These are phyloP conservation scores for Fusarium sp. DNA, from an alignment of 2,329 filamentous ascomycete species.

Conservation along the genomic window DNA sequence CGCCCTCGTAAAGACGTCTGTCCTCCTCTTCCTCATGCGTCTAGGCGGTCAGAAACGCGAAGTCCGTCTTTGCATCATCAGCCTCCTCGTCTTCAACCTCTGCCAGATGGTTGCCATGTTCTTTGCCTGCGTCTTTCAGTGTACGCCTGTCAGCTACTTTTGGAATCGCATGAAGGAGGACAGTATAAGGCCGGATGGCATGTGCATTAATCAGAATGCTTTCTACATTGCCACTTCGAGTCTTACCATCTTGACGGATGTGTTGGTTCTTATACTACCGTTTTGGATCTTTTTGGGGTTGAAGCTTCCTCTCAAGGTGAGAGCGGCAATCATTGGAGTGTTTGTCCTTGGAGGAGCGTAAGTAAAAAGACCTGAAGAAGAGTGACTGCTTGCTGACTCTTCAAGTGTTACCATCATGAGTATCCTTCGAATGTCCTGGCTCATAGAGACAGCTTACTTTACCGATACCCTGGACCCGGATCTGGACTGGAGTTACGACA, in stretches of 20 bases:
- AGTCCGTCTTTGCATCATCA: slow-evolving; percentile 46
- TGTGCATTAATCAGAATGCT: slow-evolving; percentile 49
- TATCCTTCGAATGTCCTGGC: slow-evolving; percentile 48
- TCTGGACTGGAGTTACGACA: slow-evolving; percentile 45
- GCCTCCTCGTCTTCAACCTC: slow-evolving; percentile 50
- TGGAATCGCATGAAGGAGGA: slow-evolving; percentile 7
- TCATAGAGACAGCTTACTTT: slow-evolving; percentile 40
- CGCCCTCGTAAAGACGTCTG: slow-evolving; percentile 58
- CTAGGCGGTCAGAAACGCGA: slow-evolving; percentile 52
- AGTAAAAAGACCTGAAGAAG: slow-evolving; percentile 30
- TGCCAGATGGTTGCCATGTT: slow-evolving; percentile 52
- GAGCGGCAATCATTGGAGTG: slow-evolving; percentile 54
- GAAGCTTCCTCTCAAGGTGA: slow-evolving; percentile 52
- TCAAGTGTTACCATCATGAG: slow-evolving; percentile 50
- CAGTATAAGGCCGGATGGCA: slow-evolving; percentile 13
- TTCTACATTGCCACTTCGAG: slow-evolving; percentile 51
- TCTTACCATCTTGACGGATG: slow-evolving; percentile 56
- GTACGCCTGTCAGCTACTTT: slow-evolving; percentile 45
- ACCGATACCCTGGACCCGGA: slow-evolving; percentile 3
- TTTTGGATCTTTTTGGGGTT: slow-evolving; percentile 56
- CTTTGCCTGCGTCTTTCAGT: slow-evolving; percentile 55
- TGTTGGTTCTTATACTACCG: slow-evolving; percentile 55
- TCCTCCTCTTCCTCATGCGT: slow-evolving; percentile 58
- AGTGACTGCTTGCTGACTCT: not conserved
- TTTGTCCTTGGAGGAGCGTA: slow-evolving; percentile 54